phyloP scores from a whole-genome alignment of 2,329 filamentous ascomycete species.

The Talaromyces islandicus region DNA sequence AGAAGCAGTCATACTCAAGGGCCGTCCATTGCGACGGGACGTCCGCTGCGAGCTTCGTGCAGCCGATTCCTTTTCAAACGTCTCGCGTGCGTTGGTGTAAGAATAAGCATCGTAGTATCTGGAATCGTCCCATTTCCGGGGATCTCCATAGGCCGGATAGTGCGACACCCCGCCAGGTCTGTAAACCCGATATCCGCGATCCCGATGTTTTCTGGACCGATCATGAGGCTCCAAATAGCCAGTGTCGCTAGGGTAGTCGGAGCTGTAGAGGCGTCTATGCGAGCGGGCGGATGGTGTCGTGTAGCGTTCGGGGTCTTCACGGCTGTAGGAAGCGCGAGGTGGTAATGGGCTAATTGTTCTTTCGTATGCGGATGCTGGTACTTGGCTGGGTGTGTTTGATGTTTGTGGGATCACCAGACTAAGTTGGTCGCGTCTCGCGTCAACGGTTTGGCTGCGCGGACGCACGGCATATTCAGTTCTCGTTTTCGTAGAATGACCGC shows the following conservation, averaged over 20 bases:
- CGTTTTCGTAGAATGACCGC: conserved; percentile 24
- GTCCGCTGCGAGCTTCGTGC: conserved; percentile 26
- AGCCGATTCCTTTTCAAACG: conserved; percentile 41
- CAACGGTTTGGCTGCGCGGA: conserved; percentile 30
- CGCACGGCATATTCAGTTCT: conserved; percentile 34
- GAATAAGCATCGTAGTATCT: conserved; percentile 40
- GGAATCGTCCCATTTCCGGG: conserved; percentile 31
- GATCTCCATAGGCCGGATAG: conserved; percentile 23
- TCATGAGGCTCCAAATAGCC: conserved; percentile 22
- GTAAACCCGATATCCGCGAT: conserved; percentile 22
- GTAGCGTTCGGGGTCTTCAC: conserved; percentile 27
- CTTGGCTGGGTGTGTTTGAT: conserved; percentile 19
- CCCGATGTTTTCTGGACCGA: conserved; percentile 15
- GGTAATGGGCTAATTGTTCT: conserved; percentile 27
- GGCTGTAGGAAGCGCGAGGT: conserved; percentile 14
- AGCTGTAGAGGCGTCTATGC: conserved; percentile 27
- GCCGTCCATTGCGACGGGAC: conserved; percentile 24
- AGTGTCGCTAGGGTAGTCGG: conserved; percentile 32
- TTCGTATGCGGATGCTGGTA: conserved; percentile 23
- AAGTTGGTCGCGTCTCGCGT: conserved; percentile 20
- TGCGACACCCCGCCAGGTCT: conserved; percentile 18
- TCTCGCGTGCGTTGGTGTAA: conserved; percentile 42
- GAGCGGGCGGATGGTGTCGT: conserved; percentile 25
- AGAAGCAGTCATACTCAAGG: conserved; percentile 34
- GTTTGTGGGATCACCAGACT: conserved; percentile 21